Conservation (phyloP, 2,329 filamentous ascomycete species). For the Fusarium agapanthi region DNA sequence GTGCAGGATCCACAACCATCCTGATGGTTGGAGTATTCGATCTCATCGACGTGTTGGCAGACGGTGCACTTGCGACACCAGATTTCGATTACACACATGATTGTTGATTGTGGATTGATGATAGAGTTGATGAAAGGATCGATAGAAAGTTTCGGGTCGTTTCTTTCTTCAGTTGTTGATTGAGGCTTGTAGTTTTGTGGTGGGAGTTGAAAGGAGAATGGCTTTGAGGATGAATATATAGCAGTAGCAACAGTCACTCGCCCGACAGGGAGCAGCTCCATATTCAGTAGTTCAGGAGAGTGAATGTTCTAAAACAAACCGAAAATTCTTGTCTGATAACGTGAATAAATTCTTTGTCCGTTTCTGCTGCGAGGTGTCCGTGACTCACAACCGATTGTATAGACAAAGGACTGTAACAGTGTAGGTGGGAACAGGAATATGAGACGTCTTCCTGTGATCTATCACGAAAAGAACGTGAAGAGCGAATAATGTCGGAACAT, state of each 20-base stretch:
- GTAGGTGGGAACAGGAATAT: not conserved
- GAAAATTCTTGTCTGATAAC: not conserved
- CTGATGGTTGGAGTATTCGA: not conserved
- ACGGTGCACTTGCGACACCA: slow-evolving; percentile 8
- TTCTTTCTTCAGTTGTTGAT: not conserved
- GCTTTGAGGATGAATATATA: not conserved
- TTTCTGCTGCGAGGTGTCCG: not conserved
- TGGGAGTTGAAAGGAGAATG: not conserved
- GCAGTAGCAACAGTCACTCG: not conserved
- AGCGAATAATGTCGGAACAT: not conserved
- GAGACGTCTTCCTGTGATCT: not conserved
- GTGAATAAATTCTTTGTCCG: not conserved
- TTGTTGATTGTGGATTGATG: not conserved
- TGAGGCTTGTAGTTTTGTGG: not conserved
- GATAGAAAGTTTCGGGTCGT: not conserved
- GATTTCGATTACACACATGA: not conserved
- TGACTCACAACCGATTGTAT: not conserved
- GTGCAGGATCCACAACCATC: too few relatives aligned
- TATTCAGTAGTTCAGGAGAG: not conserved
- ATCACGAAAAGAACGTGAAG: not conserved
- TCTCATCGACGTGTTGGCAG: not conserved
- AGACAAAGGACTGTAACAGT: not conserved
- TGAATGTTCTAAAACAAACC: not conserved
- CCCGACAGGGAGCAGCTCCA: not conserved
- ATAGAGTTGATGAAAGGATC: not conserved